Percentiles rank a stretch among this genome's conserved stretches.
phyloP scores from a whole-genome alignment of 2,329 filamentous ascomycete species.

The Elsinoe necatrix region DNA sequence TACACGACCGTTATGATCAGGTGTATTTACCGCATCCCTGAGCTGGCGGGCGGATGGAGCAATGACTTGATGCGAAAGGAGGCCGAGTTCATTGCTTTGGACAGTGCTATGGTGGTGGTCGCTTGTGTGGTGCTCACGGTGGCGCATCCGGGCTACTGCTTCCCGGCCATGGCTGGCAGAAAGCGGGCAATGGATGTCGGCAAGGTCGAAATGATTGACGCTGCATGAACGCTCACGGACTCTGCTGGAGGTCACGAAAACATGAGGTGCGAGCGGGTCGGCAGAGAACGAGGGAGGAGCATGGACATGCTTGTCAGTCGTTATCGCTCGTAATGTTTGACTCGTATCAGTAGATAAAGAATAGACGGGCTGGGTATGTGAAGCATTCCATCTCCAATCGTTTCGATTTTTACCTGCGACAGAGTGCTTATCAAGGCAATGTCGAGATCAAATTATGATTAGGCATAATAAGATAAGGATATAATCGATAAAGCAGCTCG shows the following conservation, averaged over 20 bases:
- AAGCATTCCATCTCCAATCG: no score
- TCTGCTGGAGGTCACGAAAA: neutral
- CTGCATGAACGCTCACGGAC: neutral
- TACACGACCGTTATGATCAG: conserved; percentile 26
- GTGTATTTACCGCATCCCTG: conserved; percentile 27
- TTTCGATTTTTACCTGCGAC: no score
- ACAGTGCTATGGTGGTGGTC: conserved; percentile 42
- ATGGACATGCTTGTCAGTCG: no score
- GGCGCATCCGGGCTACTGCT: conserved; percentile 34
- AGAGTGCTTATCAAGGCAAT: no score
- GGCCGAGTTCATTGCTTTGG: conserved; percentile 20
- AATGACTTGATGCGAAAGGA: conserved; percentile 20
- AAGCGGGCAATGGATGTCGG: neutral
- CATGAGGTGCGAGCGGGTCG: no score
- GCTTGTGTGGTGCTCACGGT: conserved; percentile 35
- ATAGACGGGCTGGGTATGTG: no score
- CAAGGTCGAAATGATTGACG: neutral
- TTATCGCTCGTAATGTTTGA: no score
- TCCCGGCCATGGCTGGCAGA: neutral
- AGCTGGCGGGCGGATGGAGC: conserved; percentile 23
- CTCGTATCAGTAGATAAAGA: no score
- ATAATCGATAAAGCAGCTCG: no score
- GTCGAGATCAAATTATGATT: no score
- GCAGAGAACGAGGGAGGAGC: no score
- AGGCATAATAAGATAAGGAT: no score